Percentiles rank a stretch among this genome's conserved stretches.
Conservation (phyloP, 2,329 filamentous ascomycete genomes). For the Aotearoamyces nothofagi region DNA sequence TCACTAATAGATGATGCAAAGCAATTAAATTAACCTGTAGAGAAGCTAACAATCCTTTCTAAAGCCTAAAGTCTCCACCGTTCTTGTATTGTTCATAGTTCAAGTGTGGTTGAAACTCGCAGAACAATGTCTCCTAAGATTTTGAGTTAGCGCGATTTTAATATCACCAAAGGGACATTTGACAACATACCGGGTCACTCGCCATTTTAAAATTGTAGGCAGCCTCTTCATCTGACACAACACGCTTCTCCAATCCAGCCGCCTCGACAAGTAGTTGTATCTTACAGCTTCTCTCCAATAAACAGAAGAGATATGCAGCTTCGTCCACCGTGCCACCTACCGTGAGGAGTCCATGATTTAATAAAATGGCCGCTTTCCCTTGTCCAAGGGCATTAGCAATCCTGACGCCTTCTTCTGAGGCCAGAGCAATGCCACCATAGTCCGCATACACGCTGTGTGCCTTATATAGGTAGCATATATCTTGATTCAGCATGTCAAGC, state of each 20-base stretch:
- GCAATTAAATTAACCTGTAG: too few species aligned
- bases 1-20: too few species aligned
- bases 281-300: conserved; percentile 24
- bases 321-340: conserved; percentile 23
- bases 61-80: conserved; percentile 1
- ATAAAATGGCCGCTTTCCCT: conserved; percentile 25
- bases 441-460: conserved; percentile 18
- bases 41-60: too few species aligned
- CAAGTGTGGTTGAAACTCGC: conserved; percentile 3
- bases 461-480: conserved; percentile 24
- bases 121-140: conserved; percentile 3
- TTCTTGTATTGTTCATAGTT: conserved; percentile 1
- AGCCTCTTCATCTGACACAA: conserved; percentile 96
- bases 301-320: conserved; percentile 26
- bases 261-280: conserved; percentile 17
- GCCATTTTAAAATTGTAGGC: conserved; percentile 9
- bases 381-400: conserved; percentile 23
- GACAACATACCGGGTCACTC: neutral
- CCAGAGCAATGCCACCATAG: conserved; percentile 30
- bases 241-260: conserved; percentile 6
- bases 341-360: conserved; percentile 21
- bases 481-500: conserved; percentile 8
- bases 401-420: conserved; percentile 25
- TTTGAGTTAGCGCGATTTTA: too few species aligned
- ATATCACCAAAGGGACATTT: too few species aligned